Percentiles rank a stretch among this genome's conserved stretches.
Conservation (phyloP, 2,329 filamentous ascomycete genomes). For the Leptographium radiaticola region DNA sequence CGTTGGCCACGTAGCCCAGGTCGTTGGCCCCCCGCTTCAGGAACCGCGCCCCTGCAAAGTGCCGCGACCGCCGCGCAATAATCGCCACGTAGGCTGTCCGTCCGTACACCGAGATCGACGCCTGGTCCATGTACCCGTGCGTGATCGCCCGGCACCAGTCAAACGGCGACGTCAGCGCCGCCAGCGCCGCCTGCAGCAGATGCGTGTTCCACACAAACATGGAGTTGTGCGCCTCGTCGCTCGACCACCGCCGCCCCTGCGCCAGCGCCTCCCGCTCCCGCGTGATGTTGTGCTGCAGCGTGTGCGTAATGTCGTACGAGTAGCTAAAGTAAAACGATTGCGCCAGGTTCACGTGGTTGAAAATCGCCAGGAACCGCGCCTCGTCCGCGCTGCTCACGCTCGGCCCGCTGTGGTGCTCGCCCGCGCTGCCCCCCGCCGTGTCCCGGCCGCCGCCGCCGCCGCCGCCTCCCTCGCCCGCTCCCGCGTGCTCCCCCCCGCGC, state of each 20-base stretch:
- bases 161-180: constrained; percentile 63
- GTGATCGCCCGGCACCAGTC: constrained; percentile 96
- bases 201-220: constrained; percentile 99
- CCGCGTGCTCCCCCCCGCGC: constrained; percentile 20
- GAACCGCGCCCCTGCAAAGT: constrained; percentile 89
- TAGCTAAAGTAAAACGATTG: constrained; percentile 97
- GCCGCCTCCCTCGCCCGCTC: neutral
- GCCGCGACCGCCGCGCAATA: constrained; percentile 80
- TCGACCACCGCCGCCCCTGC: constrained; percentile 45
- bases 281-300: constrained; percentile 83
- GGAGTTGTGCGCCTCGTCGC: constrained; percentile 59
- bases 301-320: constrained; percentile 89
- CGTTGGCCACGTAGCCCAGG: constrained; percentile 89
- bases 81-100: constrained; percentile 83
- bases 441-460: neutral
- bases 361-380: constrained; percentile 72
- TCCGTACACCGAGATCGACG: constrained; percentile 73
- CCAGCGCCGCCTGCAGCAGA: constrained; percentile 62
- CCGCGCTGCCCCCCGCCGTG: neutral
- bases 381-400: constrained; percentile 51
- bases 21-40: constrained; percentile 93
- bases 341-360: constrained; percentile 82
- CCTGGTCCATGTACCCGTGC: constrained; percentile 91
- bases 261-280: constrained; percentile 61
- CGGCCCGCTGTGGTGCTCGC: neutral